phyloP scores from a whole-genome alignment of 805 yeast species.

The Saccharomycopsis guyanensis region DNA sequence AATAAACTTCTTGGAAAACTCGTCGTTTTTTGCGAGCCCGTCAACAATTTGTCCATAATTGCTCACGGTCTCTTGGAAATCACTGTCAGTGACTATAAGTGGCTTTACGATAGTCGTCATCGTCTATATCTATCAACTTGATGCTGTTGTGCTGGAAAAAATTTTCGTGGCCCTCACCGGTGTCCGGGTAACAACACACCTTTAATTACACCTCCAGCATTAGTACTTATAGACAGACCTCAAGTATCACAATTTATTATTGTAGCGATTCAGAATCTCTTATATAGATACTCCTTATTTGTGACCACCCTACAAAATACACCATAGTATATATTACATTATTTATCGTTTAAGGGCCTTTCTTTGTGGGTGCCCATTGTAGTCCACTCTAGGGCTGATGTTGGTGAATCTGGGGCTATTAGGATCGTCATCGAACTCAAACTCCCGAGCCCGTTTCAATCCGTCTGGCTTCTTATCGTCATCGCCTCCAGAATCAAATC shows the following conservation, averaged over 20 bases:
- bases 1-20: slow-evolving; percentile 14
- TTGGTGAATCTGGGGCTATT: too few species aligned
- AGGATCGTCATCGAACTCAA: background rate
- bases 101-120: slow-evolving; percentile 15
- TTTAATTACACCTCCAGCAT: too few species aligned
- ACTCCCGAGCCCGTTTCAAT: background rate
- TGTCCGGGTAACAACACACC: background rate
- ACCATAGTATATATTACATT: too few species aligned
- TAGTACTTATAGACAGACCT: too few species aligned
- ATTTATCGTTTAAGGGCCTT: too few species aligned
- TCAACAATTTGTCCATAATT: slow-evolving; percentile 16
- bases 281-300: too few species aligned
- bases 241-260: too few species aligned
- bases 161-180: slow-evolving; percentile 1
- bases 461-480: too few species aligned
- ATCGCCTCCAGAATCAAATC: background rate
- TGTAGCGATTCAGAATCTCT: too few species aligned
- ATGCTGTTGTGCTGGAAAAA: background rate
- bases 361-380: too few species aligned
- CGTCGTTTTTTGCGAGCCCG: slow-evolving; percentile 3
- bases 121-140: background rate
- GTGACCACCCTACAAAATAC: too few species aligned
- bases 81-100: slow-evolving; percentile 18
- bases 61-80: slow-evolving; percentile 14
- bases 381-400: too few species aligned